Evolutionary conservation across 495 filamentous ascomycete genomes (phyloP).

Genomic region (Venustampulla echinocandica): DNA sequence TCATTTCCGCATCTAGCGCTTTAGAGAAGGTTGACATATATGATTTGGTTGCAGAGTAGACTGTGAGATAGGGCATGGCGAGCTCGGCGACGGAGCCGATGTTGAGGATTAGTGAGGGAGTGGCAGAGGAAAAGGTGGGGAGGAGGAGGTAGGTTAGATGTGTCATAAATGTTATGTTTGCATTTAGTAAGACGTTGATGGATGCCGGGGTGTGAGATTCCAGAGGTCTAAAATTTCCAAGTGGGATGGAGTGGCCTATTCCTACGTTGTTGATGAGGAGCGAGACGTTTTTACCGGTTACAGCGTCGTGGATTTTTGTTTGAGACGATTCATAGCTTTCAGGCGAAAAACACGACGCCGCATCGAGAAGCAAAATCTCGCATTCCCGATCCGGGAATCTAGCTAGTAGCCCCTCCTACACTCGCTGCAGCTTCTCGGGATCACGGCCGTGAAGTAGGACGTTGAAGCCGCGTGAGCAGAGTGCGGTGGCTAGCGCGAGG

Average conservation of each 20-base stretch:
- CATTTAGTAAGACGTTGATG: constrained; percentile 25
- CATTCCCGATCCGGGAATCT: constrained; percentile 23
- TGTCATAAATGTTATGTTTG: constrained; percentile 33
- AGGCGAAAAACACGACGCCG: constrained; percentile 8
- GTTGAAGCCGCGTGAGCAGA: constrained; percentile 35
- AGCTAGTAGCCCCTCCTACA: constrained; percentile 8
- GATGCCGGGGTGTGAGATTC: constrained; percentile 18
- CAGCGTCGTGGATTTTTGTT: constrained; percentile 22
- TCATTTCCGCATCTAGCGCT: constrained; percentile 26
- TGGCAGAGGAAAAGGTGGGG: constrained; percentile 23
- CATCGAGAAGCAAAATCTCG: constrained; percentile 29
- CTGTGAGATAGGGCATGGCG: constrained; percentile 30
- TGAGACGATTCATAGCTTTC: constrained; percentile 2
- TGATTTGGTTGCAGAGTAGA: constrained; percentile 33
- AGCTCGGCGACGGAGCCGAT: constrained; percentile 30
- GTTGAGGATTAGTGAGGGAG: constrained; percentile 33
- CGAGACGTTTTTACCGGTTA: constrained; percentile 24
- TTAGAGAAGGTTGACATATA: constrained; percentile 29
- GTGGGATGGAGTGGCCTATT: constrained; percentile 15
- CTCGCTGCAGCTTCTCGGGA: constrained; percentile 27
- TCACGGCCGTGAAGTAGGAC: constrained; percentile 43
- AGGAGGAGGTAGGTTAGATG: constrained; percentile 36
- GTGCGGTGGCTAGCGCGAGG: not conserved
- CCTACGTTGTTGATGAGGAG: constrained; percentile 46
- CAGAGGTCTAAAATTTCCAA: constrained; percentile 12